Evolutionary conservation across 257 asterid genomes (phyloP).

Genomic region (Przewalskia tangutica): DNA sequence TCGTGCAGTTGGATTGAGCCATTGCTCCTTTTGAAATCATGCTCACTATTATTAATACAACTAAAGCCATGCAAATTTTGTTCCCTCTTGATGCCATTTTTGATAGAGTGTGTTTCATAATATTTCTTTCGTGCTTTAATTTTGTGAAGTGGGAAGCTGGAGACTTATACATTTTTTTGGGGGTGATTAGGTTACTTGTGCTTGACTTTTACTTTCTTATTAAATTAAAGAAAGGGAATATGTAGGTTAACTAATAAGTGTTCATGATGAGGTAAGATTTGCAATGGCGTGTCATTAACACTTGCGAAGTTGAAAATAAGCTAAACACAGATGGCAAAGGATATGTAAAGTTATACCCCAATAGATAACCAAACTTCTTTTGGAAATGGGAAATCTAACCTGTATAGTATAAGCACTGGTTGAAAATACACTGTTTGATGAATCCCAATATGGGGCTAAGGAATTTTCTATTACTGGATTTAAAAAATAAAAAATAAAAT

Average conservation of each 20-base stretch:
- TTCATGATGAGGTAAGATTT: constrained; percentile 28
- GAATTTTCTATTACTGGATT: no score
- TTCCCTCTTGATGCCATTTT: constrained; percentile 34
- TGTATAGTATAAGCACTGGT: not conserved
- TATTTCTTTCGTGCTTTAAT: not conserved
- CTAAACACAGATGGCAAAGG: no score
- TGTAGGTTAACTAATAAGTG: constrained; percentile 34
- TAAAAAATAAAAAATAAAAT: no score
- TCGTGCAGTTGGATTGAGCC: constrained; percentile 54
- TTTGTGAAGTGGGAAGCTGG: not conserved
- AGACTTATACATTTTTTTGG: not conserved
- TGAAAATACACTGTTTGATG: not conserved
- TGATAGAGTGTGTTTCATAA: not conserved
- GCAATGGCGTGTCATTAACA: constrained; percentile 16
- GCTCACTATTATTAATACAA: constrained; percentile 1
- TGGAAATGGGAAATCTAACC: no score
- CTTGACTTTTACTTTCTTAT: no score
- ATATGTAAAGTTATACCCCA: no score
- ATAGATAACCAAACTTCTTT: no score
- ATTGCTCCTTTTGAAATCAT: constrained; percentile 9
- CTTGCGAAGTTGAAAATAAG: not conserved
- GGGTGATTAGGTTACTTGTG: not conserved
- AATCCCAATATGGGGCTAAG: no score
- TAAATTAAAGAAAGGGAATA: not conserved
- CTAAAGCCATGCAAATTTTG: not conserved